phyloP scores from a whole-genome alignment of 768 basidiomycete species.

The Suillus occidentalis region DNA sequence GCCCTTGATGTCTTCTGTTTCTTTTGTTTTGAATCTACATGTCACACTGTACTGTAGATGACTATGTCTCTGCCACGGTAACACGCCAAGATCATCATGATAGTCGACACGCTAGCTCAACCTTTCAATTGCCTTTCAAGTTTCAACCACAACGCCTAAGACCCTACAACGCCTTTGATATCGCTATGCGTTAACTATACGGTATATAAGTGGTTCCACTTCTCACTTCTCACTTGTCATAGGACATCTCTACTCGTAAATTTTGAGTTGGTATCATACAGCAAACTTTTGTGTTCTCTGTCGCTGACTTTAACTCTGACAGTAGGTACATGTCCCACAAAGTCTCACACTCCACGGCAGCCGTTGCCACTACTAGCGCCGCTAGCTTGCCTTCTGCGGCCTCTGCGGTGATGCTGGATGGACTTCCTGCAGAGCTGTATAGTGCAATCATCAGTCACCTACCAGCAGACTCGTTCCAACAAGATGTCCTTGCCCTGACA shows the following conservation, averaged over 20 bases:
- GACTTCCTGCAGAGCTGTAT: constrained; percentile 69
- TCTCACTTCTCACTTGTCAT: background rate
- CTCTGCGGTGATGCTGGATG: constrained; percentile 17
- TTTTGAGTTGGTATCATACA: background rate
- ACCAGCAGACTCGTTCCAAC: constrained; percentile 45
- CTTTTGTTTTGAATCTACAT: no score
- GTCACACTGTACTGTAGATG: no score
- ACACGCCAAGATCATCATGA: no score
- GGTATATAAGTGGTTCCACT: background rate
- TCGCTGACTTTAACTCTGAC: background rate
- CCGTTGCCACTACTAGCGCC: background rate
- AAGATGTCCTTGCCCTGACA: constrained; percentile 56
- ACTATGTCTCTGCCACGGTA: no score
- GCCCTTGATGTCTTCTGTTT: no score
- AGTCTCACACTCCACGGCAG: background rate
- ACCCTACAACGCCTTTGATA: background rate
- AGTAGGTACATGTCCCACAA: background rate
- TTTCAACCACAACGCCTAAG: no score
- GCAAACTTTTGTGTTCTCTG: background rate
- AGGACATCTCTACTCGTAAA: background rate
- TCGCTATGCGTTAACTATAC: background rate
- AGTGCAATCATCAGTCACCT: constrained; percentile 55
- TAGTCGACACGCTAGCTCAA: background rate
- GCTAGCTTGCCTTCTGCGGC: background rate
- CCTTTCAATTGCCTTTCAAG: no score